A percentile compares a stretch with the other conserved stretches of the same genome.
phyloP scores from a whole-genome alignment of 2,329 filamentous ascomycete genomes.

The Pezicula carpinea region DNA sequence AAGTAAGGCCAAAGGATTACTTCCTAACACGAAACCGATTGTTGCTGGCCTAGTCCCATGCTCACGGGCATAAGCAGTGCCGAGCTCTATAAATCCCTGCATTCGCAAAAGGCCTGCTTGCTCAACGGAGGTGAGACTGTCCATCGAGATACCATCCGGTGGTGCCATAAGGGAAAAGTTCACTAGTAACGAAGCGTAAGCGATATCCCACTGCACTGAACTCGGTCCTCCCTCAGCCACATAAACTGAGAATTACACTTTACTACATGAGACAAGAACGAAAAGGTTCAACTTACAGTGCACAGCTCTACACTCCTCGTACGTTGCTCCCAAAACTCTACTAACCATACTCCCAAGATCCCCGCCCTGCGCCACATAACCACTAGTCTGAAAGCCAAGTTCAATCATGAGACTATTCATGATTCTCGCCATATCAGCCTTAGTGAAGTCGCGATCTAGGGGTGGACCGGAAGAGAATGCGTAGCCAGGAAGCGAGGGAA shows the following conservation, averaged over 20 bases:
- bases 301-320: constrained; percentile 13
- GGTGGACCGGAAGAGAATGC: constrained; percentile 14
- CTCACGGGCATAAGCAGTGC: constrained; percentile 44
- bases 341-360: constrained; percentile 15
- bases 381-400: constrained; percentile 21
- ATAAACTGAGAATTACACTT: too few species aligned
- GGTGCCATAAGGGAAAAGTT: constrained; percentile 4
- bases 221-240: too few species aligned
- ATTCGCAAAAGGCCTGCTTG: constrained; percentile 32
- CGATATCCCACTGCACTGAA: background rate
- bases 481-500: constrained; percentile 19
- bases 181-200: background rate
- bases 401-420: constrained; percentile 11
- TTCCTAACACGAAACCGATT: constrained; percentile 47
- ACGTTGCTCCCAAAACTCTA: constrained; percentile 7
- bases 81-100: constrained; percentile 35
- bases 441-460: constrained; percentile 29
- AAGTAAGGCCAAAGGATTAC: constrained; percentile 51
- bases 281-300: constrained; percentile 1
- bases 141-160: background rate
- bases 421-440: constrained; percentile 9
- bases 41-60: constrained; percentile 52
- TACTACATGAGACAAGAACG: background rate
- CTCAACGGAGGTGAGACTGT: constrained; percentile 53
- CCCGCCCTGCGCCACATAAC: constrained; percentile 20